Conservation (phyloP, 306 rosid species). For the Oxytropis ochrocephala region DNA sequence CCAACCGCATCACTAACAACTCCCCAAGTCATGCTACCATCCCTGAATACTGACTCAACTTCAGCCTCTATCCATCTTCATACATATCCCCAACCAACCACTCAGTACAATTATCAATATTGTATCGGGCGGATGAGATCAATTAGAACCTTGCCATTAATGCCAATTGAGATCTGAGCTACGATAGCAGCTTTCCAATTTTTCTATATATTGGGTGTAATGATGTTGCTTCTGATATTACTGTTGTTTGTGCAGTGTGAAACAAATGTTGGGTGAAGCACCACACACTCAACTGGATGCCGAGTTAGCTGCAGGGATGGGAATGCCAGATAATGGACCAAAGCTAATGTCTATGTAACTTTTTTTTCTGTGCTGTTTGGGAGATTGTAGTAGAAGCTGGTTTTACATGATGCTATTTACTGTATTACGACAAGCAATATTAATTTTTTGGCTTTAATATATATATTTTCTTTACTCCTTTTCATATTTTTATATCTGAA, state of each 20-base stretch:
- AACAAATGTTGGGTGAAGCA: slow-evolving; percentile 73
- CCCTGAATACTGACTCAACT: background rate
- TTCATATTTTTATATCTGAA: background rate
- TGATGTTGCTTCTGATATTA: slow-evolving; percentile 13
- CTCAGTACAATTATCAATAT: no score
- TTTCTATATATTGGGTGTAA: background rate
- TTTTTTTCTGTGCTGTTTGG: background rate
- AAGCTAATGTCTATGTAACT: slow-evolving; percentile 73
- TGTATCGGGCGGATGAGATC: no score
- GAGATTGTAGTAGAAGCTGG: background rate
- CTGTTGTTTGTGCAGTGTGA: slow-evolving; percentile 42
- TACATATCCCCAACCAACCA: background rate
- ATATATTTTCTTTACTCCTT: background rate
- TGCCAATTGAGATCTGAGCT: background rate
- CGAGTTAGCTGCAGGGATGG: slow-evolving; percentile 92
- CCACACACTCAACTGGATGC: slow-evolving; percentile 96
- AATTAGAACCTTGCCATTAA: no score
- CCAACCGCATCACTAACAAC: background rate
- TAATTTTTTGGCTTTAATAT: background rate
- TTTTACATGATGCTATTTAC: background rate
- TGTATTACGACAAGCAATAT: background rate
- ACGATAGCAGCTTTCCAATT: background rate
- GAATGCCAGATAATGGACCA: slow-evolving; percentile 93
- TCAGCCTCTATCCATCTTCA: background rate
- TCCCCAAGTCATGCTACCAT: background rate